Percentiles rank a stretch among this genome's conserved stretches.
Conservation (phyloP, 441 rosid genomes). For the Bocquillonia castaneifolia region DNA sequence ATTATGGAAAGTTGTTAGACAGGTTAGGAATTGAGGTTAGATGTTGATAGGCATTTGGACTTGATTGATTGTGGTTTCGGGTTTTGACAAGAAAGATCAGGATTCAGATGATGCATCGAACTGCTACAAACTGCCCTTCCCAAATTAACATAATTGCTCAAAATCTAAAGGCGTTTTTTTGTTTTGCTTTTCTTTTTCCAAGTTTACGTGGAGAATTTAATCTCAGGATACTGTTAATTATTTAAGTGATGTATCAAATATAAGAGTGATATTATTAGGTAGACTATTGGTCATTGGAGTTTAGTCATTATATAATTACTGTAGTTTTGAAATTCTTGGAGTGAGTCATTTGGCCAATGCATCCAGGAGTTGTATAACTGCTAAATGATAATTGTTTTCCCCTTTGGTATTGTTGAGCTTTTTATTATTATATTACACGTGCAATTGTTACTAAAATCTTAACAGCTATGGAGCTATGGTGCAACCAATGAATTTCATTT, state of each 20-base stretch:
- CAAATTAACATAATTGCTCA: conserved; percentile 1
- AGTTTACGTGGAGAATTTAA: neutral
- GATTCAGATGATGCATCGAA: neutral
- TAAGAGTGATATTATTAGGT: neutral
- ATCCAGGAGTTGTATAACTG: neutral
- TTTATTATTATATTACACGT: neutral
- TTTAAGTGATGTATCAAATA: neutral
- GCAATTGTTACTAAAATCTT: neutral
- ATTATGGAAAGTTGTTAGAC: neutral
- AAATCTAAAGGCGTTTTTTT: neutral
- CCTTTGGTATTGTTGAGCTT: neutral
- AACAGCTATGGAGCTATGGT: neutral
- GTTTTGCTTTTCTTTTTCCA: neutral
- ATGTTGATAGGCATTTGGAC: neutral
- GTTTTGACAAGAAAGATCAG: conserved; percentile 4
- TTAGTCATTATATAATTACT: neutral
- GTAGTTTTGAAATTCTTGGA: neutral
- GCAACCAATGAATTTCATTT: neutral
- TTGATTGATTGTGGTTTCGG: neutral
- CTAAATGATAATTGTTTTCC: neutral
- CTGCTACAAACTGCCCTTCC: neutral
- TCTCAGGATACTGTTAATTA: neutral
- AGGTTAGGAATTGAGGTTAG: conserved; percentile 6
- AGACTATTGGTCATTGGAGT: neutral
- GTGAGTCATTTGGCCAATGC: neutral